phyloP scores from a whole-genome alignment of 2,329 filamentous ascomycete genomes.

The Ceratocystis lukuohia region DNA sequence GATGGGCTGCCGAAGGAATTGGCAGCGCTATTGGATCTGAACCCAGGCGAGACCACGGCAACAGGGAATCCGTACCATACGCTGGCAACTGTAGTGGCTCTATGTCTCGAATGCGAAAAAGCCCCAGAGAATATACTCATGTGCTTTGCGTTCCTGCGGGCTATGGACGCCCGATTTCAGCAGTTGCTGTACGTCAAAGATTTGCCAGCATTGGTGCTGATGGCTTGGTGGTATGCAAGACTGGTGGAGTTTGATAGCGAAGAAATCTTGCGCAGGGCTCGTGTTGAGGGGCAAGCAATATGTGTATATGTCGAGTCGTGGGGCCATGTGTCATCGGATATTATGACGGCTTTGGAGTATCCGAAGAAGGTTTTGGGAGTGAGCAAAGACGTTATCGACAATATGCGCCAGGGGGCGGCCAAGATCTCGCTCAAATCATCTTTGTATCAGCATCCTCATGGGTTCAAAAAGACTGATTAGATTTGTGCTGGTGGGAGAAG shows the following conservation, averaged over 20 bases:
- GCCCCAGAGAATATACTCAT: conserved; percentile 31
- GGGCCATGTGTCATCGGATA: conserved; percentile 3
- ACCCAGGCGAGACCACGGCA: conserved; percentile 20
- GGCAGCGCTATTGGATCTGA: conserved; percentile 24
- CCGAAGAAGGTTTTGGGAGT: conserved; percentile 8
- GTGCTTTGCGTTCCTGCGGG: conserved; percentile 36
- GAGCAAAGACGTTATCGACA: neutral
- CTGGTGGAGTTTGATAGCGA: conserved; percentile 31
- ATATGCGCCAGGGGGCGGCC: neutral
- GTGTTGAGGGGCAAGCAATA: conserved; percentile 38
- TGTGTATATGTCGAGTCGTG: conserved; percentile 28
- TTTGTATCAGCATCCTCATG: neutral
- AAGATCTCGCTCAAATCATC: neutral
- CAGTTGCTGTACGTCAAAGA: conserved; percentile 38
- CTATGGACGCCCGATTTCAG: conserved; percentile 33
- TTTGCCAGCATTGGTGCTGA: conserved; percentile 37
- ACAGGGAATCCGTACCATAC: conserved; percentile 27
- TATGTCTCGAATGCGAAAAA: conserved; percentile 26
- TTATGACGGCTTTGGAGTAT: conserved; percentile 17
- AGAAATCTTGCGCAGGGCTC: conserved; percentile 32
- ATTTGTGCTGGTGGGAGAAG: neutral
- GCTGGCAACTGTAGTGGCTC: conserved; percentile 28
- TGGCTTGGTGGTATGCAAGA: conserved; percentile 45
- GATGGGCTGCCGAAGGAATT: conserved; percentile 26
- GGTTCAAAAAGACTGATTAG: neutral